Evolutionary conservation across 495 filamentous ascomycete genomes (phyloP), one percentile per base, ranked within the genome.

Genomic region (Lasiosphaeria hispida): DNA sequence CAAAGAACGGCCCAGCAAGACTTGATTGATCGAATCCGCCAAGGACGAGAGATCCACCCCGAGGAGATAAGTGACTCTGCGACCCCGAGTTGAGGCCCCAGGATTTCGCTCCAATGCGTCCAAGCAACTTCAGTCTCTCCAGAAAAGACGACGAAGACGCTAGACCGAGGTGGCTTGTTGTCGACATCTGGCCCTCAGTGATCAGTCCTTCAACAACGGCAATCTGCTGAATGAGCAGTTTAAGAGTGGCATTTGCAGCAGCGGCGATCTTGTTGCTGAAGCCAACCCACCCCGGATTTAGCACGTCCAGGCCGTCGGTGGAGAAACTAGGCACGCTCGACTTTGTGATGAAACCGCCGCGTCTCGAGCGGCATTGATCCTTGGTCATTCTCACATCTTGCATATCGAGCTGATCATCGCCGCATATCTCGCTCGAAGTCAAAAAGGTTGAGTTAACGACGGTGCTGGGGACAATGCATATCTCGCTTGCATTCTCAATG

Each of bases 81-180:
- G 62, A 65, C 5, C 62, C 62, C 41, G 57, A 57, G 17, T 62
- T 61, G 39, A 65, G 40, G 0, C 58, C 58, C 48, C 57, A 65
- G 0, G 62, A 65, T 14, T 9, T 41, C 4, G 62, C 51, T 1
- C 34, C 52, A 18, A 65, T 65, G 35, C 56, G 17, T 1, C 47
- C 51, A 17, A 23, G 14, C 8, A 48, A 47, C 42, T 65, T 59
- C 34, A 65, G 34, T 10, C 15, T 40, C 3, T 43, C 44, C 2
- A 65, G 36, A 1, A 59, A 10, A 0, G 51, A 40, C 3, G 58
- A 59, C 3, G 37, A 41, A 15, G 55, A 10, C 7, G 55, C 58
- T 6, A 65, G 47, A 4, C 58, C 62, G 11, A 65, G 44, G 40
- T 65, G 62, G 3, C 50, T 56, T 1, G 54, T 49, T 17, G 59